Conservation (phyloP, 2,329 filamentous ascomycete species). For the Colletotrichum sp. region DNA sequence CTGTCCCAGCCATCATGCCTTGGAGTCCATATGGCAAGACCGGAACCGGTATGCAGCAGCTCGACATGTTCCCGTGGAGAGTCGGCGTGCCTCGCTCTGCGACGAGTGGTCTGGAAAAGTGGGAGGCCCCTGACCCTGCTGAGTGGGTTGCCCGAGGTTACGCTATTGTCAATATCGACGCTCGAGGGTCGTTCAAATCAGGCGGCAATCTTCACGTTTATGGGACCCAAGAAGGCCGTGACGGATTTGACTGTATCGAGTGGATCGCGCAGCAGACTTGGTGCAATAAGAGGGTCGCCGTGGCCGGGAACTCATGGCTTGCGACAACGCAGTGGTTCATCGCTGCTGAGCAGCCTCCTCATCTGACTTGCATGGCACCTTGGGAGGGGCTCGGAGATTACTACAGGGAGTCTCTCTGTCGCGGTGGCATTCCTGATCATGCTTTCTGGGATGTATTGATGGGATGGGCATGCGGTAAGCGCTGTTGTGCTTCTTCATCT, state of each 20-base stretch:
- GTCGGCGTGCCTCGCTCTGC: conserved; percentile 35
- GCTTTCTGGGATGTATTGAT: conserved; percentile 21
- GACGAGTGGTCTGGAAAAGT: conserved; percentile 27
- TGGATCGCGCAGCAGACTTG: conserved; percentile 25
- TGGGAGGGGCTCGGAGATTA: conserved; percentile 41
- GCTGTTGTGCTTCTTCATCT: neutral
- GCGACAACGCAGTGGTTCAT: conserved; percentile 27
- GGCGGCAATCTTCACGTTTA: conserved; percentile 27
- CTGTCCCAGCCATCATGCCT: conserved; percentile 44
- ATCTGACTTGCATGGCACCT: conserved; percentile 30
- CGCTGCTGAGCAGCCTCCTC: conserved; percentile 17
- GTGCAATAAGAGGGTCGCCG: conserved; percentile 26
- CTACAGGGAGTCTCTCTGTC: conserved; percentile 24
- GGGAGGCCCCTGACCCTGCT: conserved; percentile 31
- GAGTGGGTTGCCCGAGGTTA: conserved; percentile 30
- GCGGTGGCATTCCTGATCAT: conserved; percentile 25
- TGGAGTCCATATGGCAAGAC: conserved; percentile 53
- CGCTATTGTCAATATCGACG: conserved; percentile 30
- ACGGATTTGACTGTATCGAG: conserved; percentile 27
- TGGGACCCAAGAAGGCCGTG: conserved; percentile 25
- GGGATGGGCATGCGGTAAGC: neutral
- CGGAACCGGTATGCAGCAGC: conserved; percentile 39
- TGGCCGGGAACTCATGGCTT: conserved; percentile 29
- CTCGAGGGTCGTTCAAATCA: conserved; percentile 28
- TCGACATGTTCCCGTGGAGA: conserved; percentile 39